Base-by-base conservation (phyloP, 345 rosid species). In the Limnanthes douglasii region DNA sequence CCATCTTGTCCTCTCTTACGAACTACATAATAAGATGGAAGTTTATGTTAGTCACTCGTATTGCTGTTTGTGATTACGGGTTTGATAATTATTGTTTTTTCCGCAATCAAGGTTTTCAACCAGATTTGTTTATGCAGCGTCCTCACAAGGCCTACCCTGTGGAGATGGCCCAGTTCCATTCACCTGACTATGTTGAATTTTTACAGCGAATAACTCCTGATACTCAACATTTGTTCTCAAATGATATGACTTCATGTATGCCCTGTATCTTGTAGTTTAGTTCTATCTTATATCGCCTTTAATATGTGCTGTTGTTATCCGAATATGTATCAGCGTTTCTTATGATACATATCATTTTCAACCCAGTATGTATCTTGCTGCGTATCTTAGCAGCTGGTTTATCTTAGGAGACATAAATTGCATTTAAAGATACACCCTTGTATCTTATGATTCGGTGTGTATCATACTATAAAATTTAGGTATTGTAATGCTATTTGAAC, bases 131-230 rank as follows among this genome's bases (percentile, higher is more conserved):
- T 13, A 43, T 53, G 67, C 75, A 90, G 99, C 78, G 96, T 48
- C 99, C 99, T 13, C 94, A 85, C 62, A 92, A 92, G 67, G 99
- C 99, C 3, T 92, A 85, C 55, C 96, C 94, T 4, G 75, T 62
- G 37, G 96, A 92, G 64, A 92, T 92, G 33, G 96, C 99, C 2
- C 94, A 90, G 70, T 90, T 84, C 51, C 98, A 84, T 64, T 78
- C 96, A 1, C 69, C 86, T 1, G 94, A 92, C 18, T 92, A 92
- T 62, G 94, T 92, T 10, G 94, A 80, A 46, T 85, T 92, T 41
- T 59, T 85, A 41, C 88, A 84, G 54, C 82, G 96, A 10, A 78
- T 92, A 32, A 61, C 77, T 0, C 94, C 93, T 0, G 76, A 80
- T 45, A 66, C 93, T 21, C 75, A 70, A 29, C 70, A 67, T 22